phyloP scores from a whole-genome alignment of 1,139 yeast species.

The Geotrichum fermentans region DNA sequence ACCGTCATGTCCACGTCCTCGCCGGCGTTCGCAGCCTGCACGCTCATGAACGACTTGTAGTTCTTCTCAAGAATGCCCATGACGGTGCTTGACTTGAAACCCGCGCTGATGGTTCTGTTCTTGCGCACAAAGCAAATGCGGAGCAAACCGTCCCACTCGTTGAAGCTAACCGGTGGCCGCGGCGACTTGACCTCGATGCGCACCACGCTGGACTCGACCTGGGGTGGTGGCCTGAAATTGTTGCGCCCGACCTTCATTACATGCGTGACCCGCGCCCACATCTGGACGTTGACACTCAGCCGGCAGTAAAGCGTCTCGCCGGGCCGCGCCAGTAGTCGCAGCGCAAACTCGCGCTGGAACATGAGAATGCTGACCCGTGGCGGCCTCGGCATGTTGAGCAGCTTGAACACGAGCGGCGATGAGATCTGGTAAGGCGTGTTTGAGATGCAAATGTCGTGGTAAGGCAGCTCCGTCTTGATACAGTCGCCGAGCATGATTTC shows the following conservation, averaged over 20 bases:
- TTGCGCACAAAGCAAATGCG: constrained; percentile 89
- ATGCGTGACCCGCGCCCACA: constrained; percentile 99
- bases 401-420: constrained; percentile 89
- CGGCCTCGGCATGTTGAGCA: constrained; percentile 85
- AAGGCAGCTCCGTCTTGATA: constrained; percentile 92
- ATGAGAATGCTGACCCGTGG: constrained; percentile 92
- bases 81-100: constrained; percentile 81
- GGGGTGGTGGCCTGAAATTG: constrained; percentile 97
- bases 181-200: constrained; percentile 88
- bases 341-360: constrained; percentile 97
- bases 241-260: constrained; percentile 97
- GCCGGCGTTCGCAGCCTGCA: constrained; percentile 28
- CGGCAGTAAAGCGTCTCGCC: constrained; percentile 92
- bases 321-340: constrained; percentile 88
- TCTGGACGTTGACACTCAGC: constrained; percentile 90
- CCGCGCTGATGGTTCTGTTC: constrained; percentile 88
- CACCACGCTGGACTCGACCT: constrained; percentile 94
- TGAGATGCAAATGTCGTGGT: constrained; percentile 91
- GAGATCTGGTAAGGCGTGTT: constrained; percentile 97
- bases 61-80: constrained; percentile 80
- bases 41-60: constrained; percentile 73
- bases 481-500: constrained; percentile 93
- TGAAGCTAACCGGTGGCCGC: constrained; percentile 83
- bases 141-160: constrained; percentile 95
- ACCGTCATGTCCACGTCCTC: constrained; percentile 16